Conservation (phyloP, 176 grass and related monocot species). For the Bothriochloa decipiens region DNA sequence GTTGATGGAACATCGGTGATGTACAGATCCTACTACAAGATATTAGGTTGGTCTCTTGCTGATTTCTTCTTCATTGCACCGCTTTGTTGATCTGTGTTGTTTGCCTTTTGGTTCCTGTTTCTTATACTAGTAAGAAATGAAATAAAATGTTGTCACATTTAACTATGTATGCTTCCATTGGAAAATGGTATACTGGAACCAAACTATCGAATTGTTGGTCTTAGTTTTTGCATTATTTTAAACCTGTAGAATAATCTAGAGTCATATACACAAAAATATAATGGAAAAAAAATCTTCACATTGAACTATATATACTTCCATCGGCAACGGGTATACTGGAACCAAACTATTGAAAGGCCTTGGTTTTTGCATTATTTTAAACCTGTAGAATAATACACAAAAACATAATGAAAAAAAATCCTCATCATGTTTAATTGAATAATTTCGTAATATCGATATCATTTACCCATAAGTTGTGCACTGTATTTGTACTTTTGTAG, state of each 20-base stretch:
- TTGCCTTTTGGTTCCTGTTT: neutral
- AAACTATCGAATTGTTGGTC: neutral
- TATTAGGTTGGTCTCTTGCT: slow-evolving; percentile 68
- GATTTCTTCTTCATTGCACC: neutral
- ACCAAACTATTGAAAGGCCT: slow-evolving; percentile 3
- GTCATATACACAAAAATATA: neutral
- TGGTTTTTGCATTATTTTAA: slow-evolving; percentile 20
- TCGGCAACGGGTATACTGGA: slow-evolving; percentile 9
- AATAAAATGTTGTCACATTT: neutral
- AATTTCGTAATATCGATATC: slow-evolving; percentile 3
- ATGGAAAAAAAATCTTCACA: slow-evolving; percentile 16
- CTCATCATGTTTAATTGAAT: slow-evolving; percentile 14
- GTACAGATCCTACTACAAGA: slow-evolving; percentile 98
- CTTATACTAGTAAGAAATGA: slow-evolving; percentile 2
- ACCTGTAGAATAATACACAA: neutral
- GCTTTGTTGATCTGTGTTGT: slow-evolving; percentile 4
- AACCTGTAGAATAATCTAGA: neutral
- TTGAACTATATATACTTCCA: slow-evolving; percentile 5
- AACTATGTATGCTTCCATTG: neutral
- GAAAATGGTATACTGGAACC: slow-evolving; percentile 26
- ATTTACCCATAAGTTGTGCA: slow-evolving; percentile 11
- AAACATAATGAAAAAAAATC: neutral
- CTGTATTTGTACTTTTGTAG: neutral
- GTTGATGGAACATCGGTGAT: slow-evolving; percentile 90
- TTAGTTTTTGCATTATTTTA: slow-evolving; percentile 27